Conservation (phyloP, 305 asterid species). For the Solanum hybrid region DNA sequence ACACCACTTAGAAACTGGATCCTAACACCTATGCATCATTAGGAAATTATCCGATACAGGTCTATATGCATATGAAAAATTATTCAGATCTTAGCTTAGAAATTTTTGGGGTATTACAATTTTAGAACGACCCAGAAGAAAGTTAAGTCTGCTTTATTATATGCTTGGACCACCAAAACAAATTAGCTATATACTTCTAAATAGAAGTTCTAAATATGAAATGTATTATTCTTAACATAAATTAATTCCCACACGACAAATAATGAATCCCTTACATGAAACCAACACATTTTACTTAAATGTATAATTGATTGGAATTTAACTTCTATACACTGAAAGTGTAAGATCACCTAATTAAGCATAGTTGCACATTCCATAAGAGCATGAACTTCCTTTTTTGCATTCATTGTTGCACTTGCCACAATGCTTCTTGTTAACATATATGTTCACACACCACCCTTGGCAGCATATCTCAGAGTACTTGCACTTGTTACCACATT, state of each 20-base stretch:
- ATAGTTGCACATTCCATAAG: slow-evolving; percentile 26
- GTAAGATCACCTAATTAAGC: not conserved
- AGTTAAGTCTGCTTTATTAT: not conserved
- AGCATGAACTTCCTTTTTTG: slow-evolving; percentile 13
- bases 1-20: not conserved
- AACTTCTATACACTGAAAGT: not conserved
- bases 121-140: not conserved
- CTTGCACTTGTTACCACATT: not conserved
- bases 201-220: not conserved
- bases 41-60: not conserved
- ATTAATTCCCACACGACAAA: not conserved
- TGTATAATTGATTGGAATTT: not conserved
- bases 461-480: slow-evolving; percentile 19
- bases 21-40: not conserved
- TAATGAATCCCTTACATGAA: not conserved
- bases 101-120: not conserved
- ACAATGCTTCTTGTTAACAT: slow-evolving; percentile 18
- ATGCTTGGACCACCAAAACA: not conserved
- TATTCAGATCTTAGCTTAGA: not conserved
- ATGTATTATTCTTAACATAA: not conserved
- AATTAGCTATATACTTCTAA: not conserved
- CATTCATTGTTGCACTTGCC: slow-evolving; percentile 24
- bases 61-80: not conserved
- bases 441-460: slow-evolving; percentile 10
- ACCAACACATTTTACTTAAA: not conserved